These are phyloP conservation scores for Mycena galericulata DNA, from an alignment of 768 basidiomycete species.

Conservation along the genomic window DNA sequence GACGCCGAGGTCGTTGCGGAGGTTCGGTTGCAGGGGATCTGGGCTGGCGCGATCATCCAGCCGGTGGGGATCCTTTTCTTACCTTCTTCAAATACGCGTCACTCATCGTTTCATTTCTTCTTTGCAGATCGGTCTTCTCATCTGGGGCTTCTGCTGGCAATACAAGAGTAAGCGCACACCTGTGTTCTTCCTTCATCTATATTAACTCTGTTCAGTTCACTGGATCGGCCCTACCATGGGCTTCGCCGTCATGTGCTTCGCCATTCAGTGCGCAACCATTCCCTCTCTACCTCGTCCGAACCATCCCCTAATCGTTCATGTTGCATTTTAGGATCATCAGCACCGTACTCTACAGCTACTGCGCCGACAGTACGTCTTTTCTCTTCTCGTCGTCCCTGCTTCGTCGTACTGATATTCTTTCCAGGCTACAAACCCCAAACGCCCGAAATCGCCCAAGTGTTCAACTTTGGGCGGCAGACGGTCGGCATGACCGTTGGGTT, in stretches of 20 bases:
- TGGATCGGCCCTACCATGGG: conserved; percentile 33
- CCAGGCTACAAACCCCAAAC: conserved; percentile 34
- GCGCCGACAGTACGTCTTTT: conserved; percentile 22
- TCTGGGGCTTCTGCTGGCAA: conserved; percentile 36
- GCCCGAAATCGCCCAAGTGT: conserved; percentile 33
- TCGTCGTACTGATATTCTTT: background rate
- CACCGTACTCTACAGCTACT: conserved; percentile 30
- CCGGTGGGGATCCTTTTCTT: conserved; percentile 4
- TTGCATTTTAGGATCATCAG: conserved; percentile 21
- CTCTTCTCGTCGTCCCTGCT: no score
- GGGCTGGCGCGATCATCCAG: conserved; percentile 32
- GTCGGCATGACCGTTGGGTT: conserved; percentile 38
- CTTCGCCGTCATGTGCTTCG: conserved; percentile 32
- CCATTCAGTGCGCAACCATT: conserved; percentile 18
- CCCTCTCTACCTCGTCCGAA: background rate
- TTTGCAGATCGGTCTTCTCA: conserved; percentile 30
- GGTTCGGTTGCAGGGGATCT: conserved; percentile 32
- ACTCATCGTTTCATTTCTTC: background rate
- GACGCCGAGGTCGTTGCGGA: conserved; percentile 30
- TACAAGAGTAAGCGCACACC: conserved; percentile 24
- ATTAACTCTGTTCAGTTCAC: conserved; percentile 21
- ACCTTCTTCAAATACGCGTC: background rate
- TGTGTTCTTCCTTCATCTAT: background rate
- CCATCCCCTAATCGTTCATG: background rate
- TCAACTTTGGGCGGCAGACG: conserved; percentile 34